Base-by-base conservation (phyloP, 2,329 filamentous ascomycete genomes). In the Venturia effusa region DNA sequence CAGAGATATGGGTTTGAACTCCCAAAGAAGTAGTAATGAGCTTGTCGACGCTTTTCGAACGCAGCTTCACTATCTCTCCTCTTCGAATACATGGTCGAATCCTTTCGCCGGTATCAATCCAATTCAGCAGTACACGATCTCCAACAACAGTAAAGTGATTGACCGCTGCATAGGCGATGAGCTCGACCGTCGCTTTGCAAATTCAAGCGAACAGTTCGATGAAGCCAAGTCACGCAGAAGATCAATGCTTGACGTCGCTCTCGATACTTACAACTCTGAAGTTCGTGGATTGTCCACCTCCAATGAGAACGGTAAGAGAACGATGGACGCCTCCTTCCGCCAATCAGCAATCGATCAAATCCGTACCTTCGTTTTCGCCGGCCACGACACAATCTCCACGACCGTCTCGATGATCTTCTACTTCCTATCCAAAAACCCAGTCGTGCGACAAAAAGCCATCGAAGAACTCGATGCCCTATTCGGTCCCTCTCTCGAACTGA, bases 381-480 rank as follows among this genome's bases (percentile, higher is more conserved):
- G 77, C 0, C 75, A 76, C 57, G 76, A 78, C 32, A 80, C 78
- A 2, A 78, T 74, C 4, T 72, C 71, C 3, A 71, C 71, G 40
- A 71, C 70, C 4, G 34, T 73, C 24, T 70, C 66, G 45, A 74
- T 71, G 51, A 66, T 62, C 24, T 70, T 67, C 34, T 71, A 73
- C 70, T 64, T 73, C 22, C 68, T 74, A 15, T 71, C 69, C 40
- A 61, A 61, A 3, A 66, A 71, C 24, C 72, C 72, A n/a, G 67
- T 70, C 5, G 65, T 70, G 10, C 64, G 73, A 6, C 61, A 59
- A 39, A 71, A 68, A 57, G 60, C 81, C 32, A 71, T 76, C 27
- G 70, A 74, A 32, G 83, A 86, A 69, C 80, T 83, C 67, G 57
- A 61, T 19, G 30, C n/a, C 22, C 37, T 62, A 13, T 62, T 64